These are phyloP conservation scores for Grammothele lineata DNA, from an alignment of 768 basidiomycete species.

Conservation along the genomic window DNA sequence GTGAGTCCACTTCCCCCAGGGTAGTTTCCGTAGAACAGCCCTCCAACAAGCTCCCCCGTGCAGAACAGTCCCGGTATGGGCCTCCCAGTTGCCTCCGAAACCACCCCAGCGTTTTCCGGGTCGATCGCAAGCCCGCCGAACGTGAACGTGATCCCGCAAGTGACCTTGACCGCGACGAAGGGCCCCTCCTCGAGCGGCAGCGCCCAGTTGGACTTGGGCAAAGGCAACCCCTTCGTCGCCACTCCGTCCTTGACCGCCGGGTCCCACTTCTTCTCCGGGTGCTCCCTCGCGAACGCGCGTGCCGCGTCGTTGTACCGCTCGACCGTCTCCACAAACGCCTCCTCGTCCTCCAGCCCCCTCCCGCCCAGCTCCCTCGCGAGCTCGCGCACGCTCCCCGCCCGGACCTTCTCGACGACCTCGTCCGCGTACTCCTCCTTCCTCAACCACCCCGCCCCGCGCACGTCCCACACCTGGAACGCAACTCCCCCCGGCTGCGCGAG, in stretches of 20 bases:
- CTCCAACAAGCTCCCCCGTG: constrained; percentile 67
- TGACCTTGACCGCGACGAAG: constrained; percentile 63
- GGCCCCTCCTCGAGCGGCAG: constrained; percentile 47
- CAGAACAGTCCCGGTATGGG: constrained; percentile 56
- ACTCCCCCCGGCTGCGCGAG: constrained; percentile 52
- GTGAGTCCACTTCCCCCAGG: constrained; percentile 68
- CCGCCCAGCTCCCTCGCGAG: constrained; percentile 43
- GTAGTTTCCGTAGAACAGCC: constrained; percentile 61
- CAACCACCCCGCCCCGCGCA: constrained; percentile 37
- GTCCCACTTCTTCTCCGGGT: constrained; percentile 44
- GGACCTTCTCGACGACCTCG: constrained; percentile 52
- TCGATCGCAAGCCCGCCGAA: constrained; percentile 67
- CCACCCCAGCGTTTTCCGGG: constrained; percentile 46
- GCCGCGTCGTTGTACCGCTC: constrained; percentile 49
- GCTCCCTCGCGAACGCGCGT: constrained; percentile 30
- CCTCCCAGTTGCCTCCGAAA: constrained; percentile 36
- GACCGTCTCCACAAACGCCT: constrained; percentile 43
- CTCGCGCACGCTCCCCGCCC: constrained; percentile 41
- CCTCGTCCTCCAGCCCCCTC: constrained; percentile 43
- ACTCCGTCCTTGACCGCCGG: constrained; percentile 62
- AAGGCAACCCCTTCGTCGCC: constrained; percentile 43
- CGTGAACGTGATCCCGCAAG: constrained; percentile 70
- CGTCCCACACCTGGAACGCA: constrained; percentile 67
- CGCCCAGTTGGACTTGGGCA: constrained; percentile 71
- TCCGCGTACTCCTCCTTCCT: constrained; percentile 66